Base-by-base conservation (phyloP, 805 yeast species). In the Myxozyma kluyveri region DNA sequence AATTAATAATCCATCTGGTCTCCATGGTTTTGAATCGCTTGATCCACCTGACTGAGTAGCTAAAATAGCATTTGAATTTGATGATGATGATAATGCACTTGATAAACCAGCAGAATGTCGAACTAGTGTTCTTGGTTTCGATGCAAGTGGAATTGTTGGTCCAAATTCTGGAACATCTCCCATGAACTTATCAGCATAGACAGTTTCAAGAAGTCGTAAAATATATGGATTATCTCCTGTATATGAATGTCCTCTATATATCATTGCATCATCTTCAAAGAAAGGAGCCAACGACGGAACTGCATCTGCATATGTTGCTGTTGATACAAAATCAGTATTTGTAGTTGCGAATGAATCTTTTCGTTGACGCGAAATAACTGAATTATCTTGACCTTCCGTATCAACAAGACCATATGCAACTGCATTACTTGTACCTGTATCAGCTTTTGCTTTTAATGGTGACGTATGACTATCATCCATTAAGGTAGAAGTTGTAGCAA, bases 141-240 rank as follows among this genome's bases (percentile, higher is more conserved):
- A 21, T 0, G 52, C 14, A 1, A 42, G 49, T 7, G 59, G 55
- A 31, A 59, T 40, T 7, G 32, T 59, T 2, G 72, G 66, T 0
- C 93, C 93, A 73, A 88, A 87, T 61, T 86, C 95, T 17, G 75
- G 67, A 57, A 81, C 85, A 46, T 82, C 82, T 39, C 75, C 75
- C 47, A 83, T 64, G 0, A 77, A 70, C 0, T 88, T 86, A 35
- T 77, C 81, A 49, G 83, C 74, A 18, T 72, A 72, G 19, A 83
- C 72, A 14, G 72, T 74, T 9, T 73, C 70, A 46, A 89, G 71
- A 61, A 77, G 84, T 38, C 76, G 75, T 46, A 77, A 62, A 29
- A 89, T 80, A 53, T 79, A 81, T 1, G 83, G 82, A 61, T 85
- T 83, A 23, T 72, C 69, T 0, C 96, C 96, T 1, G 72, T 74